Conservation (phyloP, 352 stramenopile species). For the Phytophthora sansomeana region DNA sequence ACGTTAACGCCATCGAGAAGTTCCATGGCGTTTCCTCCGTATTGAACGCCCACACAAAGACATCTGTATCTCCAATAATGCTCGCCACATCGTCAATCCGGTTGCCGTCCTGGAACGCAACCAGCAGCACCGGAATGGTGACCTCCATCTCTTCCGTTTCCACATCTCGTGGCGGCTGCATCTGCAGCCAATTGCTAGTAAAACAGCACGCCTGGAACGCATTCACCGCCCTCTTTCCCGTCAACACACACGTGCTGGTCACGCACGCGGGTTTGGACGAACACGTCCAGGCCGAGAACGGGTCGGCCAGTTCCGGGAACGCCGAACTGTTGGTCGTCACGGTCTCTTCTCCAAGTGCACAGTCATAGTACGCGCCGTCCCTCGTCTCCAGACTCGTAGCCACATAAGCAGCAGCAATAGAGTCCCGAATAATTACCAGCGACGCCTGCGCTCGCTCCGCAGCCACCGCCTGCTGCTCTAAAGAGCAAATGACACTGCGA, state of each 20-base stretch:
- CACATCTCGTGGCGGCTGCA: slow-evolving; percentile 23
- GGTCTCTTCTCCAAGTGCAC: slow-evolving; percentile 42
- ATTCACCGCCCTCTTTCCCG: slow-evolving; percentile 13
- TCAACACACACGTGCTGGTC: slow-evolving; percentile 49
- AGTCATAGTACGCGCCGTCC: slow-evolving; percentile 52
- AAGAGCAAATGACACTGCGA: slow-evolving; percentile 55
- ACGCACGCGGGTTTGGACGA: slow-evolving; percentile 37
- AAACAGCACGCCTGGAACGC: slow-evolving; percentile 65
- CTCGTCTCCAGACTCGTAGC: slow-evolving; percentile 20
- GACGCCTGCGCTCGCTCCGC: slow-evolving; percentile 43
- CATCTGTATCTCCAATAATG: slow-evolving; percentile 18
- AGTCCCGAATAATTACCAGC: slow-evolving; percentile 62
- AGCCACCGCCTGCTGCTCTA: slow-evolving; percentile 54
- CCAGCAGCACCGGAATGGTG: slow-evolving; percentile 51
- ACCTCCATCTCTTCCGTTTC: not conserved
- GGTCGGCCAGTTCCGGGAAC: slow-evolving; percentile 40
- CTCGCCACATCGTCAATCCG: slow-evolving; percentile 35
- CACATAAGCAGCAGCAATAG: slow-evolving; percentile 48
- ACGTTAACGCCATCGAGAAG: slow-evolving; percentile 68
- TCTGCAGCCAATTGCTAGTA: slow-evolving; percentile 50
- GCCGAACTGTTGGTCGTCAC: slow-evolving; percentile 50
- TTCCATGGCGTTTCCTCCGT: slow-evolving; percentile 69
- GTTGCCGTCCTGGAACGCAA: slow-evolving; percentile 49
- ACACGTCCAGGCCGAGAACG: slow-evolving; percentile 35
- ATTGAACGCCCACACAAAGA: slow-evolving; percentile 45